Evolutionary conservation across 352 stramenopile genomes (phyloP).

Genomic region (Globisporangium cederbergense): DNA sequence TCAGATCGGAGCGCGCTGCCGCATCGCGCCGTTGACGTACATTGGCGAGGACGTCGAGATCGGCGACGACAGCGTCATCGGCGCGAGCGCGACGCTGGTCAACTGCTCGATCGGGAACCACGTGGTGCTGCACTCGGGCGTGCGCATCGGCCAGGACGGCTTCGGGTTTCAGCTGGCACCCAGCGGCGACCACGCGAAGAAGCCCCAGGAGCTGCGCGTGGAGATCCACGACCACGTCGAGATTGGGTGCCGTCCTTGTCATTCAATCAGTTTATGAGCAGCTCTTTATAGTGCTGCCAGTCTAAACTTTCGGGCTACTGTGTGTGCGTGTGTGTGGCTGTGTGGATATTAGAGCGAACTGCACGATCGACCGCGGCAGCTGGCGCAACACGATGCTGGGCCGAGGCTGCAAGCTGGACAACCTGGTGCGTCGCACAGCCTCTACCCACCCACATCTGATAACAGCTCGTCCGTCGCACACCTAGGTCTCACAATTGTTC

Average conservation of each 20-base stretch:
- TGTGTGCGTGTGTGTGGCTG: not conserved
- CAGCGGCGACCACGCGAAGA: constrained; percentile 67
- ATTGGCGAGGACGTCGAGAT: constrained; percentile 60
- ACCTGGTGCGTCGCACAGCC: constrained; percentile 38
- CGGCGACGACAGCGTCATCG: constrained; percentile 45
- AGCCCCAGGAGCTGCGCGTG: constrained; percentile 73
- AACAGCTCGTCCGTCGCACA: not conserved
- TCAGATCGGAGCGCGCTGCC: constrained; percentile 58
- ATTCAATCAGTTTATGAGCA: not conserved
- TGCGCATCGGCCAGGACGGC: constrained; percentile 74
- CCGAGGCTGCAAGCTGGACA: constrained; percentile 78
- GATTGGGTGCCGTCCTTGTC: constrained; percentile 51
- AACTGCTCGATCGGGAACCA: constrained; percentile 63
- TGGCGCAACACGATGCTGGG: constrained; percentile 81
- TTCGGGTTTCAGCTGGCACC: constrained; percentile 77
- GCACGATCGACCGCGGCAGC: constrained; percentile 77
- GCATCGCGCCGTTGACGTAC: constrained; percentile 51
- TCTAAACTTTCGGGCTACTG: not conserved
- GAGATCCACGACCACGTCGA: constrained; percentile 81
- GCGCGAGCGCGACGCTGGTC: constrained; percentile 53
- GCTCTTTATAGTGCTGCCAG: not conserved
- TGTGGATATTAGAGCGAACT: constrained; percentile 49
- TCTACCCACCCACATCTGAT: not conserved
- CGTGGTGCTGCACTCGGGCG: constrained; percentile 71
- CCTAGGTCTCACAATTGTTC: not conserved